Evolutionary conservation across 1,284 basidiomycete genomes (phyloP), one percentile per base, ranked within the genome.

Genomic region (Kwoniella shivajii): DNA sequence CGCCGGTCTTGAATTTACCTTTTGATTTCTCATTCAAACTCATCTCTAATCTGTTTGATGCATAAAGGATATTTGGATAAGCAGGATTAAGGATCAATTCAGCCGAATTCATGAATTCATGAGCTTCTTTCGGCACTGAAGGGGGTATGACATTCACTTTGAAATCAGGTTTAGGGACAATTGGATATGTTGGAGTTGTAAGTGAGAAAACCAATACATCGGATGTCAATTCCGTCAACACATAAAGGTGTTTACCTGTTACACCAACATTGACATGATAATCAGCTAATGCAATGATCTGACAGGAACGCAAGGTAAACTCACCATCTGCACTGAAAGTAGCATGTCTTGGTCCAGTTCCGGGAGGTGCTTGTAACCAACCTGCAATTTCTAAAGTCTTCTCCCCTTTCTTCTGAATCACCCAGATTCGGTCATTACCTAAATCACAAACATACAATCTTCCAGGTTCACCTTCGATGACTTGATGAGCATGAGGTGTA

Each of bases 341-440:
- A 6, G 59, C 64, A 56, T 78, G 77, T 31, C 77, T 60, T 11
- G 77, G 77, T 39, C 77, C 77, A 47, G 65, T 54, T 0, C 75
- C 75, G 14, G 60, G 48, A 38, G 66, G 67, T 36, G 64, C 62
- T 56, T 71, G 68, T 22, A 73, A 52, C 59, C 64, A 70, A 3
- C 71, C 76, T 13, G 59, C 58, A 29, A 77, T 61, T 33, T 61
- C 62, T 37, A 76, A 41, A n/a, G 60, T 66, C 43, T 54, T 57
- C 44, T 63, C 64, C 3, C 65, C 68, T 18, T 65, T 55, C 20
- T 64, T 34, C 47, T 64, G 51, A 9, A 74, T 56, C 7, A 68
- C 61, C 69, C 72, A 78, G 16, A 78, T 66, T 13, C 72, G 43
- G 57, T 78, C 77, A 36, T 65, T 68, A 20, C 77, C 77, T 6